These are phyloP conservation scores for Stagonosporopsis vannaccii DNA, from an alignment of 2,329 filamentous ascomycete species.

Conservation along the genomic window DNA sequence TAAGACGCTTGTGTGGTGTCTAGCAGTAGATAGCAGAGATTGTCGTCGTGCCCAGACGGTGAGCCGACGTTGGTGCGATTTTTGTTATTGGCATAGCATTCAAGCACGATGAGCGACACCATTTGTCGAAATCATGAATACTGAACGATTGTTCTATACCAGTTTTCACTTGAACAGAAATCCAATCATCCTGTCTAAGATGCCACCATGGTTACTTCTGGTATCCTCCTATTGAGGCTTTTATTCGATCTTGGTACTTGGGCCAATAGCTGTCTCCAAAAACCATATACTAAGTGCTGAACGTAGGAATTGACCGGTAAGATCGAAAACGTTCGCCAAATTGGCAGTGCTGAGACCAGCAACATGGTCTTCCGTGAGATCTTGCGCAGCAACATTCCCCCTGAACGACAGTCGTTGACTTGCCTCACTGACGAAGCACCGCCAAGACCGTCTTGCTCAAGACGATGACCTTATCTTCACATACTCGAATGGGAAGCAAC, in stretches of 20 bases:
- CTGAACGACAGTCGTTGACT: constrained; percentile 12
- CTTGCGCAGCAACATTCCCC: constrained; percentile 34
- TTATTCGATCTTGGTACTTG: neutral
- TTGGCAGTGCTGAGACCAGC: neutral
- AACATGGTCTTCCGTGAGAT: constrained; percentile 42
- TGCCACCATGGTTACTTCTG: neutral
- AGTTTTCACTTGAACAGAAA: neutral
- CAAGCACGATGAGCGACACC: too few relatives aligned
- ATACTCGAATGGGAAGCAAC: neutral
- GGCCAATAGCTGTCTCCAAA: neutral
- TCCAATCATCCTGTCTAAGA: neutral
- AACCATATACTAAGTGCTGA: neutral
- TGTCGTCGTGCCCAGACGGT: too few relatives aligned
- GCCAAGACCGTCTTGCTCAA: constrained; percentile 9
- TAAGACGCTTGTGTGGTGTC: too few relatives aligned
- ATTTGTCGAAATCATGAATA: neutral
- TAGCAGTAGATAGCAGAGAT: too few relatives aligned
- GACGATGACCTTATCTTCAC: constrained; percentile 9
- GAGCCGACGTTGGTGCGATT: too few relatives aligned
- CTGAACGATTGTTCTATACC: neutral
- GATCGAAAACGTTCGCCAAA: neutral
- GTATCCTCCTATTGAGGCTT: neutral
- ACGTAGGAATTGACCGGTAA: neutral
- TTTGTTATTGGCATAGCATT: too few relatives aligned
- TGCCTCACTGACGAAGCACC: constrained; percentile 22